Conservation (phyloP, 2,329 filamentous ascomycete genomes). For the Aspergillus fijiensis region DNA sequence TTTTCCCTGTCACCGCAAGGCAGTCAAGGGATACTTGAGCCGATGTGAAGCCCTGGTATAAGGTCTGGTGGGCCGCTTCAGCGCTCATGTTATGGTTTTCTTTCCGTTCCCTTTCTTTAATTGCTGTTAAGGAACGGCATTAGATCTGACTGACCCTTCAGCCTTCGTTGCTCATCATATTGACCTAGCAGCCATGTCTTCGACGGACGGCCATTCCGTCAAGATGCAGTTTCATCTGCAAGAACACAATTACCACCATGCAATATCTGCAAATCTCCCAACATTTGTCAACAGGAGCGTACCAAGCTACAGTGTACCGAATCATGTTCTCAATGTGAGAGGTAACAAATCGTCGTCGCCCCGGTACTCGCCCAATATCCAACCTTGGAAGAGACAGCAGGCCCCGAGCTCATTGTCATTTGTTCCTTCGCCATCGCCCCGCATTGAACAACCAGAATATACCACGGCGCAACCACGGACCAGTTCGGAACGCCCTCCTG, state of each 20-base stretch:
- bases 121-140: conserved; percentile 9
- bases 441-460: conserved; percentile 31
- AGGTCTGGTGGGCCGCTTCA: conserved; percentile 22
- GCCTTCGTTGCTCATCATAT: conserved; percentile 9
- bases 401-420: conserved; percentile 37
- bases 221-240: conserved; percentile 22
- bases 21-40: conserved; percentile 33
- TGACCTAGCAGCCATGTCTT: conserved; percentile 28
- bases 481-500: conserved; percentile 25
- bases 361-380: conserved; percentile 24
- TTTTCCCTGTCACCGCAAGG: conserved; percentile 19
- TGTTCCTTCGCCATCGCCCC: conserved; percentile 31
- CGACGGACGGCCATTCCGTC: conserved; percentile 29
- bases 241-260: conserved; percentile 19
- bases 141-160: conserved; percentile 16
- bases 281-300: conserved; percentile 17
- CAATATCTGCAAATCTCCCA: conserved; percentile 21
- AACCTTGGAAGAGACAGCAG: conserved; percentile 34
- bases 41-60: conserved; percentile 26
- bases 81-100: conserved; percentile 5
- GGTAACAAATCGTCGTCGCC: conserved; percentile 19
- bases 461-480: conserved; percentile 26
- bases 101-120: conserved; percentile 17
- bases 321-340: conserved; percentile 12
- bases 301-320: conserved; percentile 20